Evolutionary conservation across 768 basidiomycete species (phyloP).

Genomic region (Pleurotus tuoliensis): DNA sequence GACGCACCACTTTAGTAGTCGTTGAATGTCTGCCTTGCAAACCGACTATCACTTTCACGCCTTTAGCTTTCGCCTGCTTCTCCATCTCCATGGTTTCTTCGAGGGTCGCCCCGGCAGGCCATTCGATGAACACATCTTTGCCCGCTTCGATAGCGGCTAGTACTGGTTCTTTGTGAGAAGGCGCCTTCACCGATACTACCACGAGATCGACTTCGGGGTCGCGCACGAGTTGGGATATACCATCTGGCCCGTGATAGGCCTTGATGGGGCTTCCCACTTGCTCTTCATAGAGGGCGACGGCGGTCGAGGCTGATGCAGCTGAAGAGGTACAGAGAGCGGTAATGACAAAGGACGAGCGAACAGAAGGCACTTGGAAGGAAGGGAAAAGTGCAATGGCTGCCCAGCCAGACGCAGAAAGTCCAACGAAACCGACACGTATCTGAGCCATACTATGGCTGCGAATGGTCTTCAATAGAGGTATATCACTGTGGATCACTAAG

Average conservation of each 20-base stretch:
- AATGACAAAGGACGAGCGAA: conserved; percentile 22
- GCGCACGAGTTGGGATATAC: conserved; percentile 17
- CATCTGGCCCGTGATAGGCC: conserved; percentile 25
- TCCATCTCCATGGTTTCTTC: conserved; percentile 31
- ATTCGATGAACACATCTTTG: conserved; percentile 37
- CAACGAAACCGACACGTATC: conserved; percentile 27
- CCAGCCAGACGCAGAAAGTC: conserved; percentile 30
- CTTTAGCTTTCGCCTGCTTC: conserved; percentile 23
- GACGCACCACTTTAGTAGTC: conserved; percentile 25
- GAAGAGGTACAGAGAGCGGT: conserved; percentile 32
- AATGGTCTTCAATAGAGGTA: no score
- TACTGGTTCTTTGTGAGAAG: conserved; percentile 24
- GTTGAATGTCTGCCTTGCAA: conserved; percentile 27
- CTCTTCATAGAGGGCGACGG: conserved; percentile 26
- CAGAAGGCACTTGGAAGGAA: conserved; percentile 15
- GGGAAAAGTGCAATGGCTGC: conserved; percentile 24
- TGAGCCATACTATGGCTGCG: not conserved
- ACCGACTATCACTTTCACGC: conserved; percentile 30
- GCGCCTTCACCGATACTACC: conserved; percentile 28
- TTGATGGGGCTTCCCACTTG: conserved; percentile 24
- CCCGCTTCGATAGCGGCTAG: conserved; percentile 31
- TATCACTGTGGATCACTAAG: no score
- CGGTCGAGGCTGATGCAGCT: conserved; percentile 21
- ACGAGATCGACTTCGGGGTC: conserved; percentile 36
- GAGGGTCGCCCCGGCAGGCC: conserved; percentile 29